Base-by-base conservation (phyloP, 495 filamentous ascomycete species). In the Saxophila tyrrhenica region DNA sequence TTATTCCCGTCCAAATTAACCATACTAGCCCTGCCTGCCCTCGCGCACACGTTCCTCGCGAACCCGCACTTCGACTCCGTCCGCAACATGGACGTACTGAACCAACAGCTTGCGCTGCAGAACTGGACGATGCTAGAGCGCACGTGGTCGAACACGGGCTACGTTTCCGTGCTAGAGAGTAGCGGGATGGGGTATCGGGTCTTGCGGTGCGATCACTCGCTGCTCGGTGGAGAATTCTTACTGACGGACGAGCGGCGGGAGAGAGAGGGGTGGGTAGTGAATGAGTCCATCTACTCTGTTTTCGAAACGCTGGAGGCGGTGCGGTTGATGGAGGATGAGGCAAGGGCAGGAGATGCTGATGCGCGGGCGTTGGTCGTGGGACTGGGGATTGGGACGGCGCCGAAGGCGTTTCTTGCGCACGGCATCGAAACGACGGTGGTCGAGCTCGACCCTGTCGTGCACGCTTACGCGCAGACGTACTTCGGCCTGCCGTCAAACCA, bases 271-370 rank as follows among this genome's bases (percentile, higher is more conserved):
- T 63, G 69, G 29, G 60, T 39, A 19, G 70, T 84, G 19, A 78
- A 79, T 21, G 92, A 98, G 65, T 87, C 92, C 0, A 85, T 98
- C 45, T 98, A 96, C 60, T 83, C 87, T 0, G 81, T 97, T 16
- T 98, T 98, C 67, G 79, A 83, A 19, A 94, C 90, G 75, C 77
- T 98, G 23, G 92, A 97, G 65, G 88, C 91, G 2, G 86, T 96
- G 8, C 77, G 92, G 25, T 74, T 98, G 22, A 75, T 95, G 32
- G 73, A 78, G 2, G 60, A 72, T 54, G 67, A 68, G 16, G 21
- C 54, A 1, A 15, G 50, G 2, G 20, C 50, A 1, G 67, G 73
- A 9, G 85, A 89, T 57, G 65, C 70, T n/a, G 66, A 83, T 35
- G 83, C 87, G 25, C 84, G 78, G 51, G 92, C 92, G 1, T 73